These are phyloP conservation scores for Melanopsichium pennsylvanicum DNA, from an alignment of 1,284 basidiomycete genomes.

Conservation along the genomic window DNA sequence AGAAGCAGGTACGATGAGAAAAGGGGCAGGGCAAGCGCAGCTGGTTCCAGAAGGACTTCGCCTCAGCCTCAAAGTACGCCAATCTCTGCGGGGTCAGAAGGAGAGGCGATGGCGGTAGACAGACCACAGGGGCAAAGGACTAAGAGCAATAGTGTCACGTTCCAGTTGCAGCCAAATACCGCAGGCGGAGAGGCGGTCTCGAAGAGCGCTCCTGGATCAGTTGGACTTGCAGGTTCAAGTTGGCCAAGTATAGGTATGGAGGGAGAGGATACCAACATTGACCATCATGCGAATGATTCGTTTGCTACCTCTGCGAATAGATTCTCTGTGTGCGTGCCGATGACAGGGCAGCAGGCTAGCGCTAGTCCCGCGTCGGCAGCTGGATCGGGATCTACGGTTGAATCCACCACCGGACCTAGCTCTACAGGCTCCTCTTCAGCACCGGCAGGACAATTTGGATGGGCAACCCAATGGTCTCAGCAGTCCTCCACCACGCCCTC, in stretches of 20 bases:
- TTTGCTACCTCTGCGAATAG: constrained; percentile 21
- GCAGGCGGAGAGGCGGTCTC: background rate
- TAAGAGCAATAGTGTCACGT: constrained; percentile 26
- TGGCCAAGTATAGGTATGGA: background rate
- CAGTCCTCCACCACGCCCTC: background rate
- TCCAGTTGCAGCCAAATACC: constrained; percentile 9
- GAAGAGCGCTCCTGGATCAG: constrained; percentile 24
- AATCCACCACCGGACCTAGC: background rate
- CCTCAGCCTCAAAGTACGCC: constrained; percentile 34
- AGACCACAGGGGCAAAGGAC: constrained; percentile 8
- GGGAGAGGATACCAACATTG: constrained; percentile 5
- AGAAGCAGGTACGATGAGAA: constrained; percentile 58
- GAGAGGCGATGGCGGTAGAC: constrained; percentile 25
- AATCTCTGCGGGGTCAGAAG: background rate
- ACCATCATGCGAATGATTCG: constrained; percentile 23
- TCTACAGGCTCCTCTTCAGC: background rate
- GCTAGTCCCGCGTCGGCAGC: background rate
- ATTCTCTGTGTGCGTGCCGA: constrained; percentile 20
- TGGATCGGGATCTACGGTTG: background rate
- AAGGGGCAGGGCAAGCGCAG: constrained; percentile 22
- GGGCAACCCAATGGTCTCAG: constrained; percentile 7
- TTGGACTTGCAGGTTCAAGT: background rate
- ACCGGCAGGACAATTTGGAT: constrained; percentile 4
- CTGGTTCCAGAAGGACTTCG: constrained; percentile 26
- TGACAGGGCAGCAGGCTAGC: constrained; percentile 2